These are phyloP conservation scores for Umbelopsis sp. DNA, from an alignment of 192 early-diverging fungal species.

Conservation along the genomic window DNA sequence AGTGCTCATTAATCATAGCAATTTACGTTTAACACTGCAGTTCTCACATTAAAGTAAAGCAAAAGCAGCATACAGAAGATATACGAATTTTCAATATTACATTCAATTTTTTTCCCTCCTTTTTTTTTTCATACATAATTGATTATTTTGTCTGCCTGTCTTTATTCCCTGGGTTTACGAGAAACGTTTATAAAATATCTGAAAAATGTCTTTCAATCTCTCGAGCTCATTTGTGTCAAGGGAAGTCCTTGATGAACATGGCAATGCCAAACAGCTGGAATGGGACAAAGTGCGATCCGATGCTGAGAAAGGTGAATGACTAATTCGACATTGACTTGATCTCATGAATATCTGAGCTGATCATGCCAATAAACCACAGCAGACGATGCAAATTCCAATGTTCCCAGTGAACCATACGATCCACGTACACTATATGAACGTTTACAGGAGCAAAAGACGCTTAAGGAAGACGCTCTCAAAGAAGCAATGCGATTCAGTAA, in stretches of 20 bases:
- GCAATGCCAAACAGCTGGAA: constrained; percentile 19
- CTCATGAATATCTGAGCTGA: no score
- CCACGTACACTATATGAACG: constrained; percentile 75
- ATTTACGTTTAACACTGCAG: neutral
- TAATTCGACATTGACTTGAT: no score
- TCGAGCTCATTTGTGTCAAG: constrained; percentile 36
- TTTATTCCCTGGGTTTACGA: neutral
- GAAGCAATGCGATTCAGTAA: constrained; percentile 64
- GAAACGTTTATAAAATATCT: no score
- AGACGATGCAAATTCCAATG: constrained; percentile 12
- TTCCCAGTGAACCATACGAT: constrained; percentile 49
- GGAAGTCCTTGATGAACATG: constrained; percentile 21
- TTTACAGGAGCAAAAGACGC: constrained; percentile 67
- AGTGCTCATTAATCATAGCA: neutral
- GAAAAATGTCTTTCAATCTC: constrained; percentile 30
- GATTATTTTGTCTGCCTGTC: neutral
- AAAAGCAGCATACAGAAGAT: neutral
- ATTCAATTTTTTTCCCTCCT: neutral
- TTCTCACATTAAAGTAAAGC: neutral
- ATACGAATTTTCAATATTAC: neutral
- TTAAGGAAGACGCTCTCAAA: constrained; percentile 62
- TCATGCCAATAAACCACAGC: neutral
- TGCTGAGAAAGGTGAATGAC: neutral
- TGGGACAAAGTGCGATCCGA: constrained; percentile 17
- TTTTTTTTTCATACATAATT: no score